Evolutionary conservation across 257 asterid genomes (phyloP), one percentile per base, ranked within the genome.

Genomic region (Solanum neorickii): DNA sequence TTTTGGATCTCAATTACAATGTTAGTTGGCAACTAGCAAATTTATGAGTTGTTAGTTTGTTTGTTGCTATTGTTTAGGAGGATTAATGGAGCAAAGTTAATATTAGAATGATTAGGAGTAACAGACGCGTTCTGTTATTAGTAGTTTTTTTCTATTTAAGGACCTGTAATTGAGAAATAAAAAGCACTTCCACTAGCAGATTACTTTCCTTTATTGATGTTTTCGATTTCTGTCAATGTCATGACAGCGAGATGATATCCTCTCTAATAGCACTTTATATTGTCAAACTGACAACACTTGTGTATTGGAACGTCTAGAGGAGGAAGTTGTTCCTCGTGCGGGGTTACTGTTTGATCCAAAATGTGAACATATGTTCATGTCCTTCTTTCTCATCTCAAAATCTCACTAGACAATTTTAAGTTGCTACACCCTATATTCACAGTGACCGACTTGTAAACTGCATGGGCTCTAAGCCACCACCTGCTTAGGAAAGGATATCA

Each of bases 211-310:
- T 23, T 23, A 23, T 62, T 62, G 70, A 9, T 62, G 31, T 23
- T 62, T n/a, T 3, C 3, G 27, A 62, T 62, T 66, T 66, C 20
- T 25, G 2, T 66, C 35, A 25, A 25, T 66, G 37, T 12, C 20
- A 66, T 3, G 1, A 65, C 16, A 65, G 72, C 18, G 35, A 66
- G 73, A 66, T 66, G 73, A 66, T 3, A 66, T 66, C 10, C 73
- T 25, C 35, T 66, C 73, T 65, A 20, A 59, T 7, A 56, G 0
- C 21, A 56, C 21, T 18, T 0, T 56, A 7, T 18, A 49, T 49
- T 14, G 59, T 49, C 21, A 49, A 49, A 49, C 20, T 0, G 21
- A 0, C 60, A 49, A 15, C 21, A 0, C 60, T 15, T 49, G 0
- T 33, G 35, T 33, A 33, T 33, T 33, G 35, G 35, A 33, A 33